Evolutionary conservation across 345 rosid genomes (phyloP).

Genomic region (Dipteronia dyeriana): DNA sequence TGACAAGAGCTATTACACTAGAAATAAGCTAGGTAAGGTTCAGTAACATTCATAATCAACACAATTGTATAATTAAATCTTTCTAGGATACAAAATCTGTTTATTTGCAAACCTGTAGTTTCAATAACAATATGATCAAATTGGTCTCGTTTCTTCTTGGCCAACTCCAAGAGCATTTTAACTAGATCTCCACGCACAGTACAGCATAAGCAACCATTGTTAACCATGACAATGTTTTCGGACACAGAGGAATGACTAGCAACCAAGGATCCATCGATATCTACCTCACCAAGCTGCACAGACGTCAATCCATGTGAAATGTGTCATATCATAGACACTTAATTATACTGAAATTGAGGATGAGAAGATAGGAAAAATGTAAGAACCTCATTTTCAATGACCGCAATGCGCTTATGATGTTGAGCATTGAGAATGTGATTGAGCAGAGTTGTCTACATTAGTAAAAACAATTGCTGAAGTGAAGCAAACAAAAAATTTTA

Average conservation of each 20-base stretch:
- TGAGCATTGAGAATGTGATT: slow-evolving; percentile 73
- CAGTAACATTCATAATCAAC: neutral
- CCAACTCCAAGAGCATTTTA: slow-evolving; percentile 75
- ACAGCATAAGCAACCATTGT: slow-evolving; percentile 75
- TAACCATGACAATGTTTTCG: slow-evolving; percentile 69
- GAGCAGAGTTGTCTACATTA: slow-evolving; percentile 63
- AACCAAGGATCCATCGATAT: slow-evolving; percentile 73
- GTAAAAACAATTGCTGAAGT: neutral
- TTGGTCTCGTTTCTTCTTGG: slow-evolving; percentile 52
- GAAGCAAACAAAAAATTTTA: neutral
- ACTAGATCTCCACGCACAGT: slow-evolving; percentile 76
- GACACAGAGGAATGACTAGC: slow-evolving; percentile 69
- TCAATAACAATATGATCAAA: slow-evolving; percentile 82
- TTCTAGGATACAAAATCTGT: neutral
- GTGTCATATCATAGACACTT: neutral
- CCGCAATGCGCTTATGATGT: slow-evolving; percentile 79
- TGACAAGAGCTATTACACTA: neutral
- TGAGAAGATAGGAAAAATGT: neutral
- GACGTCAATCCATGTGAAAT: neutral
- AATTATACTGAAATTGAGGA: no score
- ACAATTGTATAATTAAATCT: neutral
- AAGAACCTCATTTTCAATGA: slow-evolving; percentile 75
- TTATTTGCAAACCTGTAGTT: slow-evolving; percentile 55
- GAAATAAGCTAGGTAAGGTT: neutral
- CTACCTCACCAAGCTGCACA: slow-evolving; percentile 66